Evolutionary conservation across 2,329 filamentous ascomycete genomes (phyloP).

Genomic region (Fusarium sp.): DNA sequence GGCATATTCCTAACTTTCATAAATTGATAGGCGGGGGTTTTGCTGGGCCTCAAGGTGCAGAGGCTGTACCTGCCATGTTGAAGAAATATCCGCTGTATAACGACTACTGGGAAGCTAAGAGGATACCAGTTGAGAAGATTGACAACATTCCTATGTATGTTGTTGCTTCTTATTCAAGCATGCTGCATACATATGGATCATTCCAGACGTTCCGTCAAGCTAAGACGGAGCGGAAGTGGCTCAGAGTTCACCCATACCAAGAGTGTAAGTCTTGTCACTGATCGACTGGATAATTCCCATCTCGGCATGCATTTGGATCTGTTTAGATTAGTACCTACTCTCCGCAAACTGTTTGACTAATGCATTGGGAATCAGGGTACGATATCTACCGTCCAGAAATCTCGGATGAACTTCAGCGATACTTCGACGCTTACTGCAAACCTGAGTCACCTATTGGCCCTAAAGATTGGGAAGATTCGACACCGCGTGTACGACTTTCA

Average conservation of each 20-base stretch:
- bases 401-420: neutral
- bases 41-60: neutral
- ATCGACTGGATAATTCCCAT: too few species aligned
- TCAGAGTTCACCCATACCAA: neutral
- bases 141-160: slow-evolving; percentile 4
- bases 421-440: neutral
- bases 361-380: neutral
- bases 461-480: neutral
- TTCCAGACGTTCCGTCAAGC: neutral
- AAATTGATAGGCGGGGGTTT: slow-evolving; percentile 22
- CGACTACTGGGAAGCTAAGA: slow-evolving; percentile 6
- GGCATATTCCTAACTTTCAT: slow-evolving; percentile 19
- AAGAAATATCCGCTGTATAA: neutral
- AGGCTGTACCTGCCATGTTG: neutral
- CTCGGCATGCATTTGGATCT: too few species aligned
- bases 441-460: fast-evolving
- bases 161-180: slow-evolving; percentile 4
- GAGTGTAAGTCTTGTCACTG: neutral
- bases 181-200: neutral
- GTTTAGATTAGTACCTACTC: too few species aligned
- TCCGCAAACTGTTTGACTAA: neutral
- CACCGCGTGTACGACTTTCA: neutral
- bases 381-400: neutral
- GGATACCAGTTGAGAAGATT: neutral
- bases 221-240: neutral